phyloP scores from a whole-genome alignment of 352 stramenopile genomes.

The Aphanomyces stellatus region DNA sequence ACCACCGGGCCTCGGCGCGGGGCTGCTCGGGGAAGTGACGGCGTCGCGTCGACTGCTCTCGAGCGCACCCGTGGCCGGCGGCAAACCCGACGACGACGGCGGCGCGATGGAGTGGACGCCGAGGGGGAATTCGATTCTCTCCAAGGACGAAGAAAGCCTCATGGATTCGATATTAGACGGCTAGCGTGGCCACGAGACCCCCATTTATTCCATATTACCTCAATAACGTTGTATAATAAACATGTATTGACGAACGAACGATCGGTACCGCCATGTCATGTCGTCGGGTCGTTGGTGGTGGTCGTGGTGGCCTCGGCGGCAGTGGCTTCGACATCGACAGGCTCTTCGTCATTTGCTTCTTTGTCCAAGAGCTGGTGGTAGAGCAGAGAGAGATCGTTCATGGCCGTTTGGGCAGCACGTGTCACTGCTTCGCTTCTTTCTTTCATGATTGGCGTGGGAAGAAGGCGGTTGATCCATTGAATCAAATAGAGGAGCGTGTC shows the following conservation, averaged over 20 bases:
- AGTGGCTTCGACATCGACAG: not conserved
- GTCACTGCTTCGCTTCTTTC: not conserved
- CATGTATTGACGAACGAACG: constrained; percentile 16
- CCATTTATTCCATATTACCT: constrained; percentile 10
- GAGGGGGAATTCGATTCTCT: constrained; percentile 36
- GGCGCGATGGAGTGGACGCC: constrained; percentile 18
- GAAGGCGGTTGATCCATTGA: constrained; percentile 5
- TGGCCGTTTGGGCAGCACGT: not conserved
- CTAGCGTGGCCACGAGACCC: not conserved
- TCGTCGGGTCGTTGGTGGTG: too few species aligned
- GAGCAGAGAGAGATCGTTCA: constrained; percentile 15
- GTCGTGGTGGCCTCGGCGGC: too few species aligned
- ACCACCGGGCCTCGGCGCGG: constrained; percentile 1
- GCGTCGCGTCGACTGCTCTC: constrained; percentile 50
- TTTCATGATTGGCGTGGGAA: not conserved
- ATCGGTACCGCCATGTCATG: too few species aligned
- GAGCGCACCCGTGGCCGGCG: constrained; percentile 57
- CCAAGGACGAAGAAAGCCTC: constrained; percentile 73
- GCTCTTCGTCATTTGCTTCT: too few species aligned
- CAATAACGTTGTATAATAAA: constrained; percentile 17
- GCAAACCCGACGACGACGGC: constrained; percentile 21
- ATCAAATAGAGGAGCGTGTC: constrained; percentile 3
- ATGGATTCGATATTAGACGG: constrained; percentile 56
- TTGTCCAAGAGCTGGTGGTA: constrained; percentile 15
- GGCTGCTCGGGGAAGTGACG: constrained; percentile 20